A percentile compares a stretch with the other conserved stretches of the same genome.
Evolutionary conservation across 2,329 filamentous ascomycete species (phyloP).

Genomic region (Aspergillus texensis): DNA sequence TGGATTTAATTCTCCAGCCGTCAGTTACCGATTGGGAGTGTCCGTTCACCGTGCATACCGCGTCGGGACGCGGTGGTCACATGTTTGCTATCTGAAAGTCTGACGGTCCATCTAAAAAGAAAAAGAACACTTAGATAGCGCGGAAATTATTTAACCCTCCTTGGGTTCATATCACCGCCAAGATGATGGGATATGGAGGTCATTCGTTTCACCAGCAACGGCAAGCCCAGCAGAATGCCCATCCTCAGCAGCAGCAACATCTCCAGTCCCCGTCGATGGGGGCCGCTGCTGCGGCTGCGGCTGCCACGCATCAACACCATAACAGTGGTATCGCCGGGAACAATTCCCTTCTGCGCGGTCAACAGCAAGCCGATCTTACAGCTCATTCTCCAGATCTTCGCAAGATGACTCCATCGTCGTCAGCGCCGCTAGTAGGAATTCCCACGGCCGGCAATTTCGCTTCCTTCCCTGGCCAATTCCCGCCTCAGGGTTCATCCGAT

Average conservation of each 20-base stretch:
- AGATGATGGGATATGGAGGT: conserved; percentile 41
- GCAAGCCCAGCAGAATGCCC: conserved; percentile 28
- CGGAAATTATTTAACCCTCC: neutral
- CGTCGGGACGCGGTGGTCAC: conserved; percentile 17
- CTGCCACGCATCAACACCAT: conserved; percentile 23
- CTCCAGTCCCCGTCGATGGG: conserved; percentile 35
- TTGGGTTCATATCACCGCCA: conserved; percentile 9
- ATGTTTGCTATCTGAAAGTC: conserved; percentile 8
- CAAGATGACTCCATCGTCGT: conserved; percentile 36
- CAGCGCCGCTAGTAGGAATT: conserved; percentile 33
- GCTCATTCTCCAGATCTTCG: conserved; percentile 35
- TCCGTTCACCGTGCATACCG: conserved; percentile 3
- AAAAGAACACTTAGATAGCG: neutral
- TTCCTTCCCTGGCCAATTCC: conserved; percentile 32
- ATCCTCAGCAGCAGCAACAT: conserved; percentile 31
- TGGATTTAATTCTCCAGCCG: neutral
- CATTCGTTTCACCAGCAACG: conserved; percentile 32
- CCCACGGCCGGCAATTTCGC: conserved; percentile 30
- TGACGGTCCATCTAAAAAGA: neutral
- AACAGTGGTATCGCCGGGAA: conserved; percentile 29
- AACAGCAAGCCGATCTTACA: conserved; percentile 29
- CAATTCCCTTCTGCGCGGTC: conserved; percentile 30
- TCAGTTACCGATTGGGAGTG: neutral
- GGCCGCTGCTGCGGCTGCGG: conserved; percentile 13
- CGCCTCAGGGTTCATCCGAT: conserved; percentile 32